A percentile compares a stretch with the other conserved stretches of the same genome.
Conservation (phyloP, 2,329 filamentous ascomycete species). For the Cladophialophora carrionii region DNA sequence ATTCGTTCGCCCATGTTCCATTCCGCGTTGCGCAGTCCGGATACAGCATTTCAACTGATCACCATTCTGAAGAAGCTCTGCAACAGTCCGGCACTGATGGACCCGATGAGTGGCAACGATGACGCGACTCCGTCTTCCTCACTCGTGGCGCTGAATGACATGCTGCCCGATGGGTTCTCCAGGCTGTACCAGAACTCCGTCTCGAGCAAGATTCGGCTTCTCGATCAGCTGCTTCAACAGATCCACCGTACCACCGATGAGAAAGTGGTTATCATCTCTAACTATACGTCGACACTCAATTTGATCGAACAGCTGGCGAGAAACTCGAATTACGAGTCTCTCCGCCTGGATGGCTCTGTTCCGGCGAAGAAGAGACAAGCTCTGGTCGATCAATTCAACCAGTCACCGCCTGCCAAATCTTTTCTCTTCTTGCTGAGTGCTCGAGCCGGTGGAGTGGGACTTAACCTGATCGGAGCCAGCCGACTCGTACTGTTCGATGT, state of each 20-base stretch:
- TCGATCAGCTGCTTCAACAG: slow-evolving; percentile 66
- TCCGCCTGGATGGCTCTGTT: slow-evolving; percentile 71
- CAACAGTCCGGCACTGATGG: slow-evolving; percentile 69
- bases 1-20: slow-evolving; percentile 67
- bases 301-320: slow-evolving; percentile 65
- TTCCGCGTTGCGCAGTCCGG: slow-evolving; percentile 61
- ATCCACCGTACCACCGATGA: slow-evolving; percentile 65
- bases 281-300: slow-evolving; percentile 73
- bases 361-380: slow-evolving; percentile 66
- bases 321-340: slow-evolving; percentile 62
- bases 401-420: slow-evolving; percentile 55
- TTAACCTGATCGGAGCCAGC: slow-evolving; percentile 72
- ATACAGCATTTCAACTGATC: slow-evolving; percentile 69
- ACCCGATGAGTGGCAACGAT: slow-evolving; percentile 53
- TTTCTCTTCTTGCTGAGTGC: slow-evolving; percentile 75
- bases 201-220: slow-evolving; percentile 68
- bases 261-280: slow-evolving; percentile 75
- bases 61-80: slow-evolving; percentile 74
- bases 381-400: slow-evolving; percentile 72
- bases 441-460: slow-evolving; percentile 70
- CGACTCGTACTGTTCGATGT: slow-evolving; percentile 72
- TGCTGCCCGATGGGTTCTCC: slow-evolving; percentile 60
- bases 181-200: slow-evolving; percentile 58
- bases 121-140: slow-evolving; percentile 53
- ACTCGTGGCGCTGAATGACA: slow-evolving; percentile 54